Percentiles rank a stretch among this genome's conserved stretches.
Evolutionary conservation across 1,139 yeast genomes (phyloP).

Genomic region (Diutina ranongensis): DNA sequence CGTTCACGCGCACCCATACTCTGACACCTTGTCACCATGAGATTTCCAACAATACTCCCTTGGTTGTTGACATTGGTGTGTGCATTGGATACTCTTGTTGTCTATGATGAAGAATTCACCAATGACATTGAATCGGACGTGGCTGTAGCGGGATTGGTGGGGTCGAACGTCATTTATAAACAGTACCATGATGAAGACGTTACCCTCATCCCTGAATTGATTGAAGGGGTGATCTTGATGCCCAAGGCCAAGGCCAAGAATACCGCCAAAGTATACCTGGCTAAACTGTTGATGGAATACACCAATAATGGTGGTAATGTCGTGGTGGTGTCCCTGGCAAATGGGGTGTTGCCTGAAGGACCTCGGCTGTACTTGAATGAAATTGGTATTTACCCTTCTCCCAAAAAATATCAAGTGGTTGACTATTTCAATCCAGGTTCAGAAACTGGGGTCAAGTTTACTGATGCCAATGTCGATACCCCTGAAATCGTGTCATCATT

Average conservation of each 20-base stretch:
- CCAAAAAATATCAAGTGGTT: slow-evolving; percentile 52
- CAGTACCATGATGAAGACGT: neutral
- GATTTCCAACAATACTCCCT: neutral
- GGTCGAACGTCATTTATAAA: neutral
- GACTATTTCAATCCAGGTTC: slow-evolving; percentile 47
- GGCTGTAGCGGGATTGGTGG: neutral
- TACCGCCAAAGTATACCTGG: neutral
- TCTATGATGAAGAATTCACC: neutral
- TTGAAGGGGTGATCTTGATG: slow-evolving; percentile 3
- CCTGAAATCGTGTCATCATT: slow-evolving; percentile 5
- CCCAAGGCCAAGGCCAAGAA: slow-evolving; percentile 5
- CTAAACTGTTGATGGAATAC: neutral
- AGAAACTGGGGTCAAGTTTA: slow-evolving; percentile 17
- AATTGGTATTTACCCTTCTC: slow-evolving; percentile 76
- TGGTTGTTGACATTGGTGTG: neutral
- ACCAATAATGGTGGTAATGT: slow-evolving; percentile 52
- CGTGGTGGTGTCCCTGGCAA: slow-evolving; percentile 42
- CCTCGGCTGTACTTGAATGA: slow-evolving; percentile 61
- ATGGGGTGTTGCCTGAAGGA: slow-evolving; percentile 46
- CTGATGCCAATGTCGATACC: slow-evolving; percentile 13
- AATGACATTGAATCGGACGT: neutral
- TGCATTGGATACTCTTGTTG: slow-evolving; percentile 2
- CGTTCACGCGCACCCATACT: too few relatives aligned
- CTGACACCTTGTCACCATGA: slow-evolving; percentile 1
- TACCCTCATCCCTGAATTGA: neutral